These are phyloP conservation scores for Leptographium lundbergii DNA, from an alignment of 2,329 filamentous ascomycete genomes.

Conservation along the genomic window DNA sequence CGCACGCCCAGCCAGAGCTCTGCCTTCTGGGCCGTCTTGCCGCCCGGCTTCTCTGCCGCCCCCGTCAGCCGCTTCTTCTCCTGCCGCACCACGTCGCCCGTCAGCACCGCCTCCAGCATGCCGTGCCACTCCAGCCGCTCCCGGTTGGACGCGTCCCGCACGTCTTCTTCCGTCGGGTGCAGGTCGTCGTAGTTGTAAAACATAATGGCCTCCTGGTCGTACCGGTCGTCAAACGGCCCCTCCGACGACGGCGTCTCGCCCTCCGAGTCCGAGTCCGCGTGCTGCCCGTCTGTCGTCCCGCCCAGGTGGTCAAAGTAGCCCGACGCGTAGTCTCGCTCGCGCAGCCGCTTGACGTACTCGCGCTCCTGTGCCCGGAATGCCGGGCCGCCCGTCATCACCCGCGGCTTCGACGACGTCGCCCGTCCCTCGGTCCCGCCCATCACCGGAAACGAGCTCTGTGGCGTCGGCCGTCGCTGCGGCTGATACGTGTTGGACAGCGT, in stretches of 20 bases:
- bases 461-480: conserved; percentile 41
- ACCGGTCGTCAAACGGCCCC: conserved; percentile 70
- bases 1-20: conserved; percentile 84
- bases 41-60: conserved; percentile 45
- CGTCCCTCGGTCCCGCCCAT: conserved; percentile 21
- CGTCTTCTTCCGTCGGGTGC: conserved; percentile 78
- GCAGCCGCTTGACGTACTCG: conserved; percentile 84
- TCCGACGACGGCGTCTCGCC: conserved; percentile 84
- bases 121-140: conserved; percentile 95
- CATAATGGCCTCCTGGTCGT: conserved; percentile 84
- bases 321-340: conserved; percentile 50
- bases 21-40: conserved; percentile 56
- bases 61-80: conserved; percentile 94
- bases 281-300: conserved; percentile 38
- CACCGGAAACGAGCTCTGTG: conserved; percentile 9
- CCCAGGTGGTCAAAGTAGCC: conserved; percentile 64
- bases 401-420: conserved; percentile 37
- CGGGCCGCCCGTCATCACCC: conserved; percentile 26
- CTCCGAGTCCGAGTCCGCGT: conserved; percentile 71
- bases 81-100: conserved; percentile 91
- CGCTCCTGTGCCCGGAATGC: conserved; percentile 68
- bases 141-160: conserved; percentile 75
- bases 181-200: conserved; percentile 86
- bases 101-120: conserved; percentile 91
- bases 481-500: conserved; percentile 75